Evolutionary conservation across 371 early-diverging fungal species (phyloP), one percentile per base, ranked within the genome.

Genomic region (Blastocladiella emersonii): DNA sequence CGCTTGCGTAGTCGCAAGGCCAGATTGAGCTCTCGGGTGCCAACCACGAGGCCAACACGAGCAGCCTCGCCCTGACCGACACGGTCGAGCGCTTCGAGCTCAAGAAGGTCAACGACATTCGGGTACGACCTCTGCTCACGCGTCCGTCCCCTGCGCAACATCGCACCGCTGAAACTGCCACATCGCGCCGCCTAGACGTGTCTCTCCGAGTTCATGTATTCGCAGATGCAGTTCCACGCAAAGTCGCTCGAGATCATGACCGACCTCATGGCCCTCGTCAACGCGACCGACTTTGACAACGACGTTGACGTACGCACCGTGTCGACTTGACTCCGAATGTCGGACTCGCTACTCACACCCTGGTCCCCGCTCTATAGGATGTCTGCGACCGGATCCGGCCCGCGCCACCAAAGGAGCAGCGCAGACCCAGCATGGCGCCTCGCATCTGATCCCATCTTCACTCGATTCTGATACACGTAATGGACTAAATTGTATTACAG

Each of bases 311-410:
- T 34, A 70, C 21, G 43, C n/a, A 13, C 61, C 61, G 43, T 63
- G 19, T 55, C 45, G 39, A 25, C 44, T 51, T n/a, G 27, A 19
- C 49, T 35, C 34, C 19, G 44, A 44, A 34, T 56, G 59, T 74
- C 87, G 85, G 90, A 92, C 70, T 84, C 82, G 63, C 79, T 82
- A 8, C 30, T 30, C 30, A 15, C 30, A 51, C 23, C 15, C 15
- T 51, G 13, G 27, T 51, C 27, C 45, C 3, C 19, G 5, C 30
- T 51, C 30, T 19, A 32, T 30, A 51, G 53, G 48, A 51, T 8
- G 32, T 51, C 10, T 51, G 53, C 30, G 53, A 51, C 17, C 27
- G 32, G 15, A 30, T 51, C 30, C 53, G 53, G 17, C 53, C 53
- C 0, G 30, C 27, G 15, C 30, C 53, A 21, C 53, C 53, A 10